These are phyloP conservation scores for Leccinum rimulosum DNA, from an alignment of 768 basidiomycete species.

Conservation along the genomic window DNA sequence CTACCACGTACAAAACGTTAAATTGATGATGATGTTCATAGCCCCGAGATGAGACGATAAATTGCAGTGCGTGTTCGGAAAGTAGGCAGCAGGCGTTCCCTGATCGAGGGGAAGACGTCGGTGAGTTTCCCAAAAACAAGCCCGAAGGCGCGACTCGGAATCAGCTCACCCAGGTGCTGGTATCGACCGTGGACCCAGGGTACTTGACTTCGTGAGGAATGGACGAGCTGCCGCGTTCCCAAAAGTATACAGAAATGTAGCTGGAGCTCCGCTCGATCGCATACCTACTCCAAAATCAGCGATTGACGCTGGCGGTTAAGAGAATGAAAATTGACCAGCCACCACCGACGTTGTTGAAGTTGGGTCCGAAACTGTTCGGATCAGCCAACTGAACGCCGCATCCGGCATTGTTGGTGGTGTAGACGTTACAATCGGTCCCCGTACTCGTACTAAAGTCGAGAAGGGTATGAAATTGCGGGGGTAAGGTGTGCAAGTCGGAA, in stretches of 20 bases:
- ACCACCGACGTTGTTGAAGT: slow-evolving; percentile 38
- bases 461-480: background rate
- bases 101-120: background rate
- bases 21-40: slow-evolving; percentile 22
- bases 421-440: slow-evolving; percentile 26
- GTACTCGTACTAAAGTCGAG: slow-evolving; percentile 11
- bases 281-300: slow-evolving; percentile 27
- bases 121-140: too few relatives aligned
- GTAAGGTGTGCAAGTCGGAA: background rate
- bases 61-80: slow-evolving; percentile 11
- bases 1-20: slow-evolving; percentile 19
- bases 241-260: slow-evolving; percentile 39
- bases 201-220: slow-evolving; percentile 35
- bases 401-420: slow-evolving; percentile 26
- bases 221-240: slow-evolving; percentile 36
- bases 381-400: slow-evolving; percentile 31
- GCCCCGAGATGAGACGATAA: slow-evolving; percentile 17
- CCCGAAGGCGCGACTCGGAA: background rate
- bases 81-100: slow-evolving; percentile 18
- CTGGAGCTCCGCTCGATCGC: slow-evolving; percentile 30
- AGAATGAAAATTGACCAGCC: slow-evolving; percentile 28
- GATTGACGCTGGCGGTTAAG: background rate
- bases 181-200: slow-evolving; percentile 19
- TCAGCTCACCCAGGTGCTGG: slow-evolving; percentile 25
- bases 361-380: slow-evolving; percentile 33